phyloP scores from a whole-genome alignment of 2,329 filamentous ascomycete genomes.

The Diaporthe capsici region DNA sequence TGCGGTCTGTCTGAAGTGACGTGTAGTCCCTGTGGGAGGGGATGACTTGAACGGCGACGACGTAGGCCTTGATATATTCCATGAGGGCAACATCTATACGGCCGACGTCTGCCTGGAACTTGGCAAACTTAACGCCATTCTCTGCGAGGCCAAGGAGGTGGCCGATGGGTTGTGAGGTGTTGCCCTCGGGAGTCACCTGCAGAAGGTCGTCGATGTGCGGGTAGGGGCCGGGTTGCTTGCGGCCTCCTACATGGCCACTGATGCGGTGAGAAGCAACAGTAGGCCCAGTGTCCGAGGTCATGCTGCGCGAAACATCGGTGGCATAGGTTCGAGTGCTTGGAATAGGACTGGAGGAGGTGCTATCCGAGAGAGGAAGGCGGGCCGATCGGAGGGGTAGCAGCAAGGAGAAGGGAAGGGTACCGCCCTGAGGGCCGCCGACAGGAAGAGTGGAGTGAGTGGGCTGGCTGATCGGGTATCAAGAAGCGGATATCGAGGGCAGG shows the following conservation, averaged over 20 bases:
- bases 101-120: conserved; percentile 73
- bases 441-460: background rate
- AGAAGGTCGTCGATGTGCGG: conserved; percentile 69
- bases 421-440: background rate
- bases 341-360: background rate
- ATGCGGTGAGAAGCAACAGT: conserved; percentile 28
- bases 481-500: conserved; percentile 5
- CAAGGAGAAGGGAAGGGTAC: background rate
- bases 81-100: conserved; percentile 82
- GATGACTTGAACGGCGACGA: conserved; percentile 79
- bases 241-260: conserved; percentile 34
- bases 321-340: background rate
- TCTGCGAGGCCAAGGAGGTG: conserved; percentile 69
- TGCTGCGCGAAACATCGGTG: conserved; percentile 33
- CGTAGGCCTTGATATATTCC: conserved; percentile 84
- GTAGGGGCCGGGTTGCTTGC: conserved; percentile 49
- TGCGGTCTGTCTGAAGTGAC: conserved; percentile 69
- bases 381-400: background rate
- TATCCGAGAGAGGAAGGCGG: conserved; percentile 9
- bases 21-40: conserved; percentile 83
- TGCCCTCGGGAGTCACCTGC: conserved; percentile 61
- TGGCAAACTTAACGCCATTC: conserved; percentile 69
- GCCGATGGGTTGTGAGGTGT: conserved; percentile 64
- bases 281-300: conserved; percentile 21
- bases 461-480: conserved; percentile 8